These are phyloP conservation scores for Colletotrichum sidae DNA, from an alignment of 2,329 filamentous ascomycete genomes.

Conservation along the genomic window DNA sequence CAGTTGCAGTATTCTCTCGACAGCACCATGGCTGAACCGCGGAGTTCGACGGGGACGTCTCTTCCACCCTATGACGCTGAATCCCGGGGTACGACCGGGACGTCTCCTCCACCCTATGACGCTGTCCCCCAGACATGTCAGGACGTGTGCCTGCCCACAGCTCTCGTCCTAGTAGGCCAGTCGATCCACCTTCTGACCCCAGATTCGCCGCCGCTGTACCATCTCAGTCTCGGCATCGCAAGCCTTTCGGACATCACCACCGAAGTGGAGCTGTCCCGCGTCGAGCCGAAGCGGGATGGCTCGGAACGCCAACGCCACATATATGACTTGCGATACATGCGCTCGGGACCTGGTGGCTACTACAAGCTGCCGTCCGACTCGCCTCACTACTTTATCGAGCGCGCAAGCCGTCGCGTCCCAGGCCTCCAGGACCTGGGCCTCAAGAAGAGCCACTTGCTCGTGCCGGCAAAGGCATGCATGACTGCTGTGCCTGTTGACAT, in stretches of 20 bases:
- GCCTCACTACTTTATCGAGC: conserved; percentile 17
- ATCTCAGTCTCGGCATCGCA: conserved; percentile 15
- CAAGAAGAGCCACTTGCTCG: conserved; percentile 15
- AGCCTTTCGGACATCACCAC: conserved; percentile 14
- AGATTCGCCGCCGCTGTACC: conserved; percentile 12
- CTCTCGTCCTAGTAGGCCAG: conserved; percentile 9
- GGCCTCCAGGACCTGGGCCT: conserved; percentile 14
- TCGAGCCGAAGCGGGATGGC: conserved; percentile 12
- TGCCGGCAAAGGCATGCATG: neutral
- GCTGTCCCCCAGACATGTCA: conserved; percentile 1
- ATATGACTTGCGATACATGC: conserved; percentile 21
- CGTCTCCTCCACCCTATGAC: conserved; percentile 12
- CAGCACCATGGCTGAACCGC: no score
- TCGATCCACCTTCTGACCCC: conserved; percentile 17
- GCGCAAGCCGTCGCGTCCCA: conserved; percentile 6
- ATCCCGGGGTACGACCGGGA: neutral
- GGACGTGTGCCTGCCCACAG: conserved; percentile 12
- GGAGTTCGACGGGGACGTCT: no score
- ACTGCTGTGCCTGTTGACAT: conserved; percentile 8
- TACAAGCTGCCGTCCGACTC: conserved; percentile 19
- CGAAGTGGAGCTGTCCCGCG: conserved; percentile 15
- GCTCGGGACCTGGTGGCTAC: conserved; percentile 17
- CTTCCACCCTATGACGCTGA: no score
- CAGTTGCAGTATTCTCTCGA: no score
- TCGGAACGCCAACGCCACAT: conserved; percentile 13